Percentiles rank a stretch among this genome's conserved stretches.
These are phyloP conservation scores for Sugiyamaella pinicola DNA, from an alignment of 1,139 yeast species.

Conservation along the genomic window DNA sequence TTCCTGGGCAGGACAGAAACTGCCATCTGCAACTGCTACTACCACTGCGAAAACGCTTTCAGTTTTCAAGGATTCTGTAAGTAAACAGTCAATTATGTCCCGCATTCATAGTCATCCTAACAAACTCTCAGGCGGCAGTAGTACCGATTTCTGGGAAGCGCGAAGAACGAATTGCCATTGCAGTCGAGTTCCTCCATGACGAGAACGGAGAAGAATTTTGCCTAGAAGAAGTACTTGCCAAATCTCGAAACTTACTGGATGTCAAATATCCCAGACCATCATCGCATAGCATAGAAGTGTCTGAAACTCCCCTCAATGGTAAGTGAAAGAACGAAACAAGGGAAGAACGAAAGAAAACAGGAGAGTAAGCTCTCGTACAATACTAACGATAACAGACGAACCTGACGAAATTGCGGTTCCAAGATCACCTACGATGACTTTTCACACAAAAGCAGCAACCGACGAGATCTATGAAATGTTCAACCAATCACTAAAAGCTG, in stretches of 20 bases:
- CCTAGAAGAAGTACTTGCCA: conserved; percentile 64
- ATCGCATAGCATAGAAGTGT: conserved; percentile 19
- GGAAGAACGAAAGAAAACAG: no score
- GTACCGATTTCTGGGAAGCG: conserved; percentile 45
- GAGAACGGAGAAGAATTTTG: conserved; percentile 55
- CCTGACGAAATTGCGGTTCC: conserved; percentile 30
- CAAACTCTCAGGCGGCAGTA: conserved; percentile 11
- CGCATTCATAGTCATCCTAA: not conserved
- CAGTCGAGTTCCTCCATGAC: conserved; percentile 49
- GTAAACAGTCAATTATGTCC: conserved; percentile 15
- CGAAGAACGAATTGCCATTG: conserved; percentile 62
- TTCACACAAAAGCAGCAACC: conserved; percentile 73
- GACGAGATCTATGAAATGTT: conserved; percentile 78
- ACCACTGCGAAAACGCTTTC: conserved; percentile 40
- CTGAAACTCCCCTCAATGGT: conserved; percentile 35
- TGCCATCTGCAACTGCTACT: conserved; percentile 37
- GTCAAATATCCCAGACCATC: conserved; percentile 26
- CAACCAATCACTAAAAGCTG: conserved; percentile 56
- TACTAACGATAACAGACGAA: conserved; percentile 25
- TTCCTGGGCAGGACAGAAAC: conserved; percentile 69
- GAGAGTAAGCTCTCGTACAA: no score
- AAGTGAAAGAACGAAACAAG: conserved; percentile 10
- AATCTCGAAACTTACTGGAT: conserved; percentile 43
- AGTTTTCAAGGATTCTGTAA: conserved; percentile 48
- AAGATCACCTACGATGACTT: conserved; percentile 69